Percentiles rank a stretch among this genome's conserved stretches.
Conservation (phyloP, 1,284 basidiomycete genomes). For the Cutaneotrichosporon cutaneum region DNA sequence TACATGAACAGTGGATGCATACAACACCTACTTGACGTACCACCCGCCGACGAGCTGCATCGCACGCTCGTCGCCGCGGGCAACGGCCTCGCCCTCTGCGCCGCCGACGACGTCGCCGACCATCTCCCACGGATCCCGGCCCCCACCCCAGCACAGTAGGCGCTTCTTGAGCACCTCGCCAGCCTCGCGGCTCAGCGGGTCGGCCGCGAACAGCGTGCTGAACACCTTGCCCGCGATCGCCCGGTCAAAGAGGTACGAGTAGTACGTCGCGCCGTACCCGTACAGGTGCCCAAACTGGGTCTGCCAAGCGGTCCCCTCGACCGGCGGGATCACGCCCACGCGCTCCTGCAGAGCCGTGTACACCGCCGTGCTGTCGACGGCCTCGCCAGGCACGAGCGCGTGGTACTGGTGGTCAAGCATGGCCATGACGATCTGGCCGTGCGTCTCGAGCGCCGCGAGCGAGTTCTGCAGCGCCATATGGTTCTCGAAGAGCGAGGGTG, state of each 20-base stretch:
- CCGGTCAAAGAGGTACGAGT: constrained; percentile 93
- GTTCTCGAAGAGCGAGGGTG: constrained; percentile 59
- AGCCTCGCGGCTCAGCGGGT: constrained; percentile 63
- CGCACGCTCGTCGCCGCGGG: constrained; percentile 68
- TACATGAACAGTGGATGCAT: constrained; percentile 1
- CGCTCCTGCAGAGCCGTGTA: constrained; percentile 66
- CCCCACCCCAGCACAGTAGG: constrained; percentile 79
- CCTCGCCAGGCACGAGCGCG: constrained; percentile 57
- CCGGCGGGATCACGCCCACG: constrained; percentile 75
- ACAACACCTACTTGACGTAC: constrained; percentile 50
- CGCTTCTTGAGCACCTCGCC: constrained; percentile 77
- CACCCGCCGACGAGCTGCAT: constrained; percentile 88
- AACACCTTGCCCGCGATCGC: constrained; percentile 91
- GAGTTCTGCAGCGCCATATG: constrained; percentile 53
- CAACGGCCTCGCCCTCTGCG: constrained; percentile 38
- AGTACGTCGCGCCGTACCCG: constrained; percentile 96
- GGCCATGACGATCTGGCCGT: constrained; percentile 88
- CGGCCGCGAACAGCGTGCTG: constrained; percentile 67
- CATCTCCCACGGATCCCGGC: constrained; percentile 91
- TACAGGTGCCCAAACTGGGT: constrained; percentile 94
- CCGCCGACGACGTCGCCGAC: constrained; percentile 68
- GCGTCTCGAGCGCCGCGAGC: constrained; percentile 67
- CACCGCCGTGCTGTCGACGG: constrained; percentile 69
- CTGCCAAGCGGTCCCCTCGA: constrained; percentile 82
- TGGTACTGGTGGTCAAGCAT: constrained; percentile 89